Percentiles rank a stretch among this genome's conserved stretches.
Evolutionary conservation across 768 basidiomycete species (phyloP).

Genomic region (Boletus rubroflammeus): DNA sequence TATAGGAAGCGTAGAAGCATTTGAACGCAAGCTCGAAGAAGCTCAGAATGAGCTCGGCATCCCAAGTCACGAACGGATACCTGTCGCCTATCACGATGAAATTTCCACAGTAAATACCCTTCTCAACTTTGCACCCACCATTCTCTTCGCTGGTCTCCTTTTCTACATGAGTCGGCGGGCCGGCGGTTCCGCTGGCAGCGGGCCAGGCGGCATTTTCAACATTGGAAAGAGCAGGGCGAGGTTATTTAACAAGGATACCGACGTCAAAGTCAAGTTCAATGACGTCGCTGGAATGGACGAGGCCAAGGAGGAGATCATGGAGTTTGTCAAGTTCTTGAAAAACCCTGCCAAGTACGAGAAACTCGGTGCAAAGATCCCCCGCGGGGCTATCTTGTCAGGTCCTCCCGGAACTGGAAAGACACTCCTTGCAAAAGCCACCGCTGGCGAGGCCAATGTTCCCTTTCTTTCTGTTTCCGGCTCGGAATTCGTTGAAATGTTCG

Average conservation of each 20-base stretch:
- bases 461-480: slow-evolving; percentile 99
- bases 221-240: slow-evolving; percentile 95
- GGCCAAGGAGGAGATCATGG: slow-evolving; percentile 99
- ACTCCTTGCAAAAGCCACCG: slow-evolving; percentile 95
- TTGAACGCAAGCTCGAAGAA: slow-evolving; percentile 92
- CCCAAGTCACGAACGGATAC: slow-evolving; percentile 88
- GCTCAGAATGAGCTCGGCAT: slow-evolving; percentile 92
- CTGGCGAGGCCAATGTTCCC: slow-evolving; percentile 95
- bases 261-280: slow-evolving; percentile 89
- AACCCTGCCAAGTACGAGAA: slow-evolving; percentile 93
- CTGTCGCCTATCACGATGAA: slow-evolving; percentile 96
- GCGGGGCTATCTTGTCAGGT: slow-evolving; percentile 91
- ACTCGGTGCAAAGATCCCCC: slow-evolving; percentile 96
- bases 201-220: slow-evolving; percentile 89
- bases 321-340: slow-evolving; percentile 98
- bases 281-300: slow-evolving; percentile 99
- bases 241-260: slow-evolving; percentile 95
- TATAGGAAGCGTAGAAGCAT: slow-evolving; percentile 95
- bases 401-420: slow-evolving; percentile 99
- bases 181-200: slow-evolving; percentile 52
- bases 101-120: slow-evolving; percentile 78
- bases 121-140: slow-evolving; percentile 91
- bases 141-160: slow-evolving; percentile 86
- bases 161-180: slow-evolving; percentile 83
- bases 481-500: slow-evolving; percentile 99